phyloP scores from a whole-genome alignment of 805 yeast genomes.

The Wickerhamiella parazyma region DNA sequence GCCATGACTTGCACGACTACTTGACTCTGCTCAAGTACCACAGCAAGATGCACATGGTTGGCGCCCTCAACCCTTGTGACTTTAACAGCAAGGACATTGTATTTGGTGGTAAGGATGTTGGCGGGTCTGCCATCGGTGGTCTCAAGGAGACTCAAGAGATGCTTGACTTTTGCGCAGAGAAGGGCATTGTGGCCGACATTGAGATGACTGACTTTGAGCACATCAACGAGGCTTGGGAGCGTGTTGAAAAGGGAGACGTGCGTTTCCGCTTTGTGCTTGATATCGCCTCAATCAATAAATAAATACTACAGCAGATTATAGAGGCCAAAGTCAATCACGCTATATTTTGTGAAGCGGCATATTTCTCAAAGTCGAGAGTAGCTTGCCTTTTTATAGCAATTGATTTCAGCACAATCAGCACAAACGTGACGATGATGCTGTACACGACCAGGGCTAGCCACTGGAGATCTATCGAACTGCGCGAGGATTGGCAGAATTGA shows the following conservation, averaged over 20 bases:
- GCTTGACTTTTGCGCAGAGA: slow-evolving; percentile 50
- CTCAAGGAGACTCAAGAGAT: slow-evolving; percentile 51
- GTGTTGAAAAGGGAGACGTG: slow-evolving; percentile 11
- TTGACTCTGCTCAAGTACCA: slow-evolving; percentile 40
- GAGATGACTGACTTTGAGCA: slow-evolving; percentile 39
- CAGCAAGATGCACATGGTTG: slow-evolving; percentile 49
- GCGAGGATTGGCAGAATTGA: too few relatives aligned
- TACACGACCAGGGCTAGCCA: too few relatives aligned
- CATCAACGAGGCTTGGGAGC: slow-evolving; percentile 14
- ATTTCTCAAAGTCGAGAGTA: too few relatives aligned
- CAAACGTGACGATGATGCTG: too few relatives aligned
- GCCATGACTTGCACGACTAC: slow-evolving; percentile 37
- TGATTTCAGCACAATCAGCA: too few relatives aligned
- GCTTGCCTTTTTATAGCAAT: too few relatives aligned
- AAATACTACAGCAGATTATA: too few relatives aligned
- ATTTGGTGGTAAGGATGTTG: slow-evolving; percentile 28
- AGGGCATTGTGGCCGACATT: slow-evolving; percentile 47
- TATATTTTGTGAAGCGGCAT: too few relatives aligned
- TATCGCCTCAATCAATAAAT: background rate
- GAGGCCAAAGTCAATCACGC: too few relatives aligned
- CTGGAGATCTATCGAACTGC: too few relatives aligned
- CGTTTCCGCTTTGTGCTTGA: slow-evolving; percentile 16
- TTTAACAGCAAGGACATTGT: slow-evolving; percentile 35
- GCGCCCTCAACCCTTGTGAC: slow-evolving; percentile 35
- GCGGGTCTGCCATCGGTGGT: slow-evolving; percentile 47